A percentile compares a stretch with the other conserved stretches of the same genome.
Conservation (phyloP, 306 rosid genomes). For the Alnus rubra region DNA sequence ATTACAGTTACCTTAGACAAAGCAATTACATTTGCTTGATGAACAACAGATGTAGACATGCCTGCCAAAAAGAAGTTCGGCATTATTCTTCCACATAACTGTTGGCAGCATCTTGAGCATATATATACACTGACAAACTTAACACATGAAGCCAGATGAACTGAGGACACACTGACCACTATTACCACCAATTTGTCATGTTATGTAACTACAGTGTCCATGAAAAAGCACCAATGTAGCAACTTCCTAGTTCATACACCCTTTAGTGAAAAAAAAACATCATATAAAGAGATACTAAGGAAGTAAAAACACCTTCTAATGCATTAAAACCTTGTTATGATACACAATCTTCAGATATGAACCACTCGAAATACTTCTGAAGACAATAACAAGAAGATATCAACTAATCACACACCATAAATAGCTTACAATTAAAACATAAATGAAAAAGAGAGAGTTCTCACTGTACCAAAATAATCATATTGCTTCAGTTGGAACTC, state of each 20-base stretch:
- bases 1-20: slow-evolving; percentile 57
- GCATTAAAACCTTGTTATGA: not conserved
- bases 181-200: not conserved
- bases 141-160: not conserved
- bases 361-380: not conserved
- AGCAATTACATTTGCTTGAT: slow-evolving; percentile 76
- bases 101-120: slow-evolving; percentile 2
- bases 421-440: slow-evolving; percentile 7
- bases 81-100: slow-evolving; percentile 19
- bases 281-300: not conserved
- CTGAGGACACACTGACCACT: not conserved
- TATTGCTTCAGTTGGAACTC: slow-evolving; percentile 73
- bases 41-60: slow-evolving; percentile 48
- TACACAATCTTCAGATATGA: not conserved
- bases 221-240: not conserved
- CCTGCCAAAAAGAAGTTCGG: slow-evolving; percentile 45
- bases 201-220: not conserved
- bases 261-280: not conserved
- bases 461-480: slow-evolving; percentile 88
- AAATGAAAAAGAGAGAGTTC: slow-evolving; percentile 21
- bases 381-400: not conserved
- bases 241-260: not conserved
- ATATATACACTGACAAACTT: not conserved
- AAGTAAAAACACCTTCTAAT: not conserved
- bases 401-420: not conserved